Evolutionary conservation across 2,329 filamentous ascomycete species (phyloP), one percentile per base, ranked within the genome.

Genomic region (Achaetomium macrosporum): DNA sequence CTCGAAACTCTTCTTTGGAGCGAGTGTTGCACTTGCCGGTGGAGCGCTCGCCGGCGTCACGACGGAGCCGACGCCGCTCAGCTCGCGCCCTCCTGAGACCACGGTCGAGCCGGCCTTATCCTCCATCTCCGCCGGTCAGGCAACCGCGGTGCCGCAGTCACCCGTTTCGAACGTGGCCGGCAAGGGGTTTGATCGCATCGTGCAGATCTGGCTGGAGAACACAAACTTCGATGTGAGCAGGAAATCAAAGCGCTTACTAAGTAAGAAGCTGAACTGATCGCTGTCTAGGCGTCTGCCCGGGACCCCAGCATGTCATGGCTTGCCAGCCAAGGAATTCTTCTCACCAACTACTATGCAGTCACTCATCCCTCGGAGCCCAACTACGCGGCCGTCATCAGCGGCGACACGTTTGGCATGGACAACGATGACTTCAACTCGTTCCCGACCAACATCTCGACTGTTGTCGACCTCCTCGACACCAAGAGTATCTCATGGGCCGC

Each of bases 341-440:
- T 89, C 30, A 73, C 71, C 44, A 78, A 80, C 62, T 76, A 78
- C 68, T 79, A 75, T 55, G 85, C 76, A 17, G 71, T 87, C 37
- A 88, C 85, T 1, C 86, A 90, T 62, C 85, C 87, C 1, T 85
- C 81, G 0, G 78, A 90, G 73, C 87, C 87, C 17, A 91, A 91
- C 73, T 91, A 91, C 66, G 77, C 84, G 53, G 82, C 86, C 2
- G 67, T 80, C 1, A 77, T 85, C 42, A 80, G 78, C 31, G 87
- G 87, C 50, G 86, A 89, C 68, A 84, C 85, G 68, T 88, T 87
- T 60, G 87, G 87, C 58, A 83, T 89, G 68, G 64, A 84, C 64
- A 81, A 87, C 61, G 87, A 90, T 66, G 70, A 79, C 61, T 81
- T 88, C 66, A 76, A 76, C 54, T 71, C 75, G 43, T 65, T 83